Base-by-base conservation (phyloP, 2,329 filamentous ascomycete species). In the Pestalotiopsis sp. region DNA sequence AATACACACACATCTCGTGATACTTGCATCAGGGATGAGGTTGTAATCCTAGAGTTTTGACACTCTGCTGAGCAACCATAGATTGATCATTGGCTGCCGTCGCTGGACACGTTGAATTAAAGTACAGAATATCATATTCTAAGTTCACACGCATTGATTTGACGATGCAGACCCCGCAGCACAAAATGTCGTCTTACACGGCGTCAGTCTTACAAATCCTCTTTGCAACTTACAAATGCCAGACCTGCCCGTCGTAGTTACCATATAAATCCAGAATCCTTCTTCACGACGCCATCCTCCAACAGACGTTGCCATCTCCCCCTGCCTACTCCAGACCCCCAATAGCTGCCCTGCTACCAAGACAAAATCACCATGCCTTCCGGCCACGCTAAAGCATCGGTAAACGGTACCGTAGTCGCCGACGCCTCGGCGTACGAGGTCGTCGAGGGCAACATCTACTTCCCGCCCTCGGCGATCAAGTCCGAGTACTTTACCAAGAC, bases 381-480 rank as follows among this genome's bases (percentile, higher is more conserved):
- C 57, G 78, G 78, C 41, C 75, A 79, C 71, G 81, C 78, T 66
- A 77, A 75, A 70, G 87, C 87, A 58, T 82, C 80, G 31, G 75
- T 87, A 64, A 82, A 85, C 73, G 85, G 83, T 71, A 81, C 80
- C 65, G 74, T 83, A 45, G 75, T 90, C 66, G 87, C 88, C 69
- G 82, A 85, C 72, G 81, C 85, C 58, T 79, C 78, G 17, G 88
- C 83, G 78, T 84, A 88, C 72, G 81, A 84, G 36, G 82, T 88
- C 2, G 86, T 89, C 41, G 88, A 90, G 72, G 87, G 87, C 31
- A 89, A 89, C 76, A 82, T 89, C 69, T 89, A 89, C 75, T 86
- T 87, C 73, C 84, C 84, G 57, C 83, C 82, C 0, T 78, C 80
- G 7, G 77, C 83, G 7, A 76, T 88, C 70, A 80, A 84, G 70